phyloP scores from a whole-genome alignment of 192 early-diverging fungal genomes.

The Geranomyces michiganensis region DNA sequence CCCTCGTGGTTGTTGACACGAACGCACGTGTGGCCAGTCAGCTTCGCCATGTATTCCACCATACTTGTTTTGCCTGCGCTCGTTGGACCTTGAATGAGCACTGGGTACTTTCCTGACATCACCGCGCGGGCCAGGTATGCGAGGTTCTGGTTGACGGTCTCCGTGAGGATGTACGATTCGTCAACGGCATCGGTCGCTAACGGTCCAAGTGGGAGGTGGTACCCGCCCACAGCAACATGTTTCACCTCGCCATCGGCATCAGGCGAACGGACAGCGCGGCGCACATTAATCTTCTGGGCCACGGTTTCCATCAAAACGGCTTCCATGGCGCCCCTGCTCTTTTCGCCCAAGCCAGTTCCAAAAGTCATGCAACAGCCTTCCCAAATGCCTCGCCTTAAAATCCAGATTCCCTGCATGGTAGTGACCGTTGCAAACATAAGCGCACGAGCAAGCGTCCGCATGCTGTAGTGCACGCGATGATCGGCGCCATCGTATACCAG shows the following conservation, averaged over 20 bases:
- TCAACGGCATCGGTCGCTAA: conserved; percentile 33
- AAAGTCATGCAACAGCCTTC: conserved; percentile 98
- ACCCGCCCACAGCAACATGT: conserved; percentile 79
- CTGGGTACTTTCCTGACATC: conserved; percentile 87
- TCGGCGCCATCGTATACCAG: conserved; percentile 86
- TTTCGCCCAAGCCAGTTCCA: conserved; percentile 79
- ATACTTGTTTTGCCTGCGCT: conserved; percentile 98
- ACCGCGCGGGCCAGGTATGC: conserved; percentile 86
- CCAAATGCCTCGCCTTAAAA: conserved; percentile 80
- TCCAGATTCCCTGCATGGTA: conserved; percentile 72
- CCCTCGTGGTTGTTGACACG: conserved; percentile 99
- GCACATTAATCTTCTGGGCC: conserved; percentile 58
- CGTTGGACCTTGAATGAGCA: conserved; percentile 97
- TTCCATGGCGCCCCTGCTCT: conserved; percentile 62
- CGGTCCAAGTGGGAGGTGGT: conserved; percentile 77
- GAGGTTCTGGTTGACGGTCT: conserved; percentile 86
- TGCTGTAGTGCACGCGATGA: conserved; percentile 85
- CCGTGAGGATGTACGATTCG: conserved; percentile 80
- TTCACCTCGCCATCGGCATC: not conserved
- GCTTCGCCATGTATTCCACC: conserved; percentile 92
- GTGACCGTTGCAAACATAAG: conserved; percentile 72
- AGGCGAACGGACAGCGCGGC: conserved; percentile 59
- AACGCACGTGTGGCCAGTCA: conserved; percentile 91
- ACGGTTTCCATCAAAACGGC: conserved; percentile 63
- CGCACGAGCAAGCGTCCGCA: conserved; percentile 89